Base-by-base conservation (phyloP, 2,329 filamentous ascomycete genomes). In the Neopestalotiopsis clavispora region DNA sequence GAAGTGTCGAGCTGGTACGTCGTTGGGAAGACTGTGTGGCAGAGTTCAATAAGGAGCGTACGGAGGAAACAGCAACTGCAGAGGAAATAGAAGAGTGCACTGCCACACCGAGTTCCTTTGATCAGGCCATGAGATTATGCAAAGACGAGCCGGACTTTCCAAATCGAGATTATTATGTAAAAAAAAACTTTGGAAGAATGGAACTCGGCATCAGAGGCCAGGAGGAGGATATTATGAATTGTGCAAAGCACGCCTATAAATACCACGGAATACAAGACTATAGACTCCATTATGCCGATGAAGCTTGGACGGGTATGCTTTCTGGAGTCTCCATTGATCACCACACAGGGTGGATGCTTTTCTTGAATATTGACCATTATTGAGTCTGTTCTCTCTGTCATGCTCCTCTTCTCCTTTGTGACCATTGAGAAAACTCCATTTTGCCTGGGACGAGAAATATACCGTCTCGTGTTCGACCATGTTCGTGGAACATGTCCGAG, bases 1-100 rank as follows among this genome's bases (percentile, higher is more conserved):
- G 34, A 3, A 71, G 65, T n/a, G 74, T 76, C 14, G 67, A 75
- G 49, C 6, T 20, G 28, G 10, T 66, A 1, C 64, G 64, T 20
- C n/a, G 20, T 13, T 66, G 64, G 64, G 64, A 66, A 30, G 42
- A 45, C 45, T 40, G 9, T 10, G 10, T 65, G 12, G 34, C 32
- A 12, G 60, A n/a, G 42, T 13, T 65, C 20, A 17, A n/a, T 10
- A 38, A 63, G 34, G 34, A 38, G 34, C 34, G 34, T 38, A 6
- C 6, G 34, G 34, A 38, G 20, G 58, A 9, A 20, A 14, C 28
- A 20, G 45, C 20, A 17, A n/a, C 6, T 12, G 23, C n/a, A 60
- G 57, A 34, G 20, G 32, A 60, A n/a, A 52, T 14, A n/a, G 6
- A 52, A 30, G 34, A 45, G 57, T 34, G 57, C 23, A 34, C 23